Base-by-base conservation (phyloP, 2,329 filamentous ascomycete genomes). In the Penicillium griseofulvum region DNA sequence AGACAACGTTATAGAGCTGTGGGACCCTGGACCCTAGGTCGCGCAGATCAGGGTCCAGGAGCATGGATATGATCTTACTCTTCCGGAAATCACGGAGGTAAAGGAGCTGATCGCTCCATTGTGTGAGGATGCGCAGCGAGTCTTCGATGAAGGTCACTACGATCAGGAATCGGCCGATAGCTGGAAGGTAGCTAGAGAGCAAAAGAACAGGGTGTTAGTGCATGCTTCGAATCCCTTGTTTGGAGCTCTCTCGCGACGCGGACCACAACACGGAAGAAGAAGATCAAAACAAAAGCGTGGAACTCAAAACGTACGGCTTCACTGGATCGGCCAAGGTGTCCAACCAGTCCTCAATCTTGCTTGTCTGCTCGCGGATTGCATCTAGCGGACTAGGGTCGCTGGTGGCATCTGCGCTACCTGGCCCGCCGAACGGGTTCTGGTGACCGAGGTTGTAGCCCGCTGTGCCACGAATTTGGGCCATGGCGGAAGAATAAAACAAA, bases 61-160 rank as follows among this genome's bases (percentile, higher is more conserved):
- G 34, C 34, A 47, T 46, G 52, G 54, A 59, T 41, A 24, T 16
- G 17, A 33, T 52, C 89, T 78, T 88, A 97, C 93, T 97, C 74
- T 90, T 84, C 72, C 93, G 84, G 81, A 95, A 97, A 68, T 96
- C 90, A 73, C 89, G 87, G 52, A 99, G 86, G 75, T 97, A 99
- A 58, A 89, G 81, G 57, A 99, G 84, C 81, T 99, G 94, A 74
- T 97, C 94, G 71, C 74, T 86, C 92, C 94, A 99, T 86, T 99
- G 94, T 65, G 94, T 99, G 67, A 97, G 81, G 76, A 99, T 99
- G 73, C 94, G 86, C 60, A 99, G 81, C 47, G 92, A 91, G 80
- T 99, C 94, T 77, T 99, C 94, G 66, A 99, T 82, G 79, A 99
- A 99, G 59, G 94, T 99, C 51, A 97, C 94, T 54, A 99, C 94